Base-by-base conservation (phyloP, 2,329 filamentous ascomycete genomes). In the Aspergillus jensenii region DNA sequence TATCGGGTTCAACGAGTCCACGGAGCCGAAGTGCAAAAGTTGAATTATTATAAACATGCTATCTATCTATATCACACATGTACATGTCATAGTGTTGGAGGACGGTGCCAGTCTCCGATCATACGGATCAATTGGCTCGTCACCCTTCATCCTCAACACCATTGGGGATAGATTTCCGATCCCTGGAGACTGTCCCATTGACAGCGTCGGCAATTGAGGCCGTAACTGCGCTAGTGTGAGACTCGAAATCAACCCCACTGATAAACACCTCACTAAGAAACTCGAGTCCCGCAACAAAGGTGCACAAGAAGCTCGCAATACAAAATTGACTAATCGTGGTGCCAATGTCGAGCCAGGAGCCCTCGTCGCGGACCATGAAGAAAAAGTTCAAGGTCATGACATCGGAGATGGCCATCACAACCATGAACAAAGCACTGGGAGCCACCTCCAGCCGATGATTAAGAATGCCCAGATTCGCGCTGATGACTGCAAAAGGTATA, bases 301-400 rank as follows among this genome's bases (percentile, higher is more conserved):
- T 87, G 65, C 92, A 95, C 45, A 98, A 71, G 66, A 91, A 74
- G 74, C 91, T 97, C 17, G 92, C 93, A 77, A 99, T 98, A 60
- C 87, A 87, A 75, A 98, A 99, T 73, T 98, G 93, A 69, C 87
- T 96, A 65, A 99, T 99, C 3, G 91, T 97, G 27, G 91, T 96
- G 33, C 95, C 95, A 71, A 99, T 99, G 72, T 99, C 95, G 59
- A 99, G 78, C 95, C 95, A 99, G 21, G 90, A 95, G 0, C 95
- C 95, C 72, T 99, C 95, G 67, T 99, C 95, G 68, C 90, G 90
- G 46, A 99, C 95, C 67, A 96, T 91, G 87, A 91, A 99, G 78
- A 99, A 99, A 80, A 99, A 99, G 68, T 95, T 91, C 52, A 99
- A 81, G 3, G 95, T 98, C 72, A 98, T 82, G 50, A 96, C 86